Evolutionary conservation across 805 yeast genomes (phyloP), one percentile per base, ranked within the genome.

Genomic region (Candida loeiensis): DNA sequence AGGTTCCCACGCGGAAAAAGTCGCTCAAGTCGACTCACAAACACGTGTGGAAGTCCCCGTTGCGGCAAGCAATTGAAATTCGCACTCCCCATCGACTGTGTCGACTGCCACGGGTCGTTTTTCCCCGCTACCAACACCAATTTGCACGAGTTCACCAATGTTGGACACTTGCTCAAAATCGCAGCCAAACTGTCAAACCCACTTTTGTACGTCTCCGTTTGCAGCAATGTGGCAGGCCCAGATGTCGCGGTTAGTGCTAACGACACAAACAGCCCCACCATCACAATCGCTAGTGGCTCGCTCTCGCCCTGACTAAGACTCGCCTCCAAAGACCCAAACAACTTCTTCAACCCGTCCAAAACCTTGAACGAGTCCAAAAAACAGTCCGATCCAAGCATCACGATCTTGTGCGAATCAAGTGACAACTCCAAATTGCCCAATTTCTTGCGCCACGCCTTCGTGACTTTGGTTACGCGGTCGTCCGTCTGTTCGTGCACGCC

Each of bases 51-150:
- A 2, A 93, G 73, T 0, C 79, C 71, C 14, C 69, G 65, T 52
- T 82, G 85, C 0, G 99, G 99, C 20, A 63, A 53, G 28, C 55
- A 44, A 33, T 61, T 58, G 26, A 65, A 40, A 37, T 59, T 57
- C 0, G 69, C 57, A 6, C 66, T 51, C 3, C 91, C 89, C 36
- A 82, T 69, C 1, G 85, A 73, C 35, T 74, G 75, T 40, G 81
- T 69, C 1, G 93, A 77, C 25, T 81, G 80, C 97, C 98, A 93
- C 0, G 96, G 96, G 61, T 93, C 99, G 49, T 87, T 85, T 30
- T 79, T 77, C 1, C 99, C 98, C 0, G 98, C 97, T 1, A 91
- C 66, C 43, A 93, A 76, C 1, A 88, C 63, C 20, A 93, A 59
- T 37, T 82, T 79, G 20, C 84, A 71, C 5, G 63, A 55, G 6